phyloP scores from a whole-genome alignment of 163 green algal species.

The Scenedesmus sp. region DNA sequence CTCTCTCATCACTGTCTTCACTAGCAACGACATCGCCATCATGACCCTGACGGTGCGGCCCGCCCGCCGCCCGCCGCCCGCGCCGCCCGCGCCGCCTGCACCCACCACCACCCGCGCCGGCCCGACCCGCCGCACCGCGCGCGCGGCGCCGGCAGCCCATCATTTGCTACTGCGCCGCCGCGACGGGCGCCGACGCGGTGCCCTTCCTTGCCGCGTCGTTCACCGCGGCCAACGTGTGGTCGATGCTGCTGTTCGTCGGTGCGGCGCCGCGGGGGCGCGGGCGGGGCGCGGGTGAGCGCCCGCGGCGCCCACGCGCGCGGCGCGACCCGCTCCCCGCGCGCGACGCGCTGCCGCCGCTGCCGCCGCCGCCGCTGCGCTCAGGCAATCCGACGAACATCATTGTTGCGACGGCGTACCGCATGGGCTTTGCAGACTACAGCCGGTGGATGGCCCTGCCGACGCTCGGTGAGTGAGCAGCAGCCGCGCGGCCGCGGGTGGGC shows the following conservation, averaged over 20 bases:
- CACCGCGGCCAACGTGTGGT: slow-evolving; percentile 58
- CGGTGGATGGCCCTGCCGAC: slow-evolving; percentile 61
- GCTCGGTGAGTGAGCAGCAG: slow-evolving; percentile 41
- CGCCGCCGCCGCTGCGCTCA: too few species aligned
- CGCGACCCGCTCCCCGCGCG: not conserved
- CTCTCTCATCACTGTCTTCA: slow-evolving; percentile 52
- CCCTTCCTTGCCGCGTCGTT: slow-evolving; percentile 60
- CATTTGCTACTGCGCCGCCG: slow-evolving; percentile 56
- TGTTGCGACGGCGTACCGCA: slow-evolving; percentile 53
- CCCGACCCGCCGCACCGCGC: too few species aligned
- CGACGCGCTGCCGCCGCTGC: not conserved
- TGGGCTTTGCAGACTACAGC: slow-evolving; percentile 58
- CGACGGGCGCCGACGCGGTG: slow-evolving; percentile 49
- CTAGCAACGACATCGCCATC: slow-evolving; percentile 58
- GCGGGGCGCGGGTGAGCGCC: too few species aligned
- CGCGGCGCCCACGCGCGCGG: not conserved
- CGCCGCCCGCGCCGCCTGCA: too few species aligned
- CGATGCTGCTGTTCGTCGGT: slow-evolving; percentile 56
- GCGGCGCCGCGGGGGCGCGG: too few species aligned
- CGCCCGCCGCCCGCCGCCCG: too few species aligned
- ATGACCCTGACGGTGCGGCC: slow-evolving; percentile 56
- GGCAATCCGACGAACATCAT: slow-evolving; percentile 71
- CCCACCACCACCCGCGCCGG: too few species aligned
- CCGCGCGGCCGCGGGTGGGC: not conserved
- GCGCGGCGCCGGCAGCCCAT: slow-evolving; percentile 44